Percentiles rank a stretch among this genome's conserved stretches.
These are phyloP conservation scores for Forsythia suspensa DNA, from an alignment of 257 asterid genomes.

Conservation along the genomic window DNA sequence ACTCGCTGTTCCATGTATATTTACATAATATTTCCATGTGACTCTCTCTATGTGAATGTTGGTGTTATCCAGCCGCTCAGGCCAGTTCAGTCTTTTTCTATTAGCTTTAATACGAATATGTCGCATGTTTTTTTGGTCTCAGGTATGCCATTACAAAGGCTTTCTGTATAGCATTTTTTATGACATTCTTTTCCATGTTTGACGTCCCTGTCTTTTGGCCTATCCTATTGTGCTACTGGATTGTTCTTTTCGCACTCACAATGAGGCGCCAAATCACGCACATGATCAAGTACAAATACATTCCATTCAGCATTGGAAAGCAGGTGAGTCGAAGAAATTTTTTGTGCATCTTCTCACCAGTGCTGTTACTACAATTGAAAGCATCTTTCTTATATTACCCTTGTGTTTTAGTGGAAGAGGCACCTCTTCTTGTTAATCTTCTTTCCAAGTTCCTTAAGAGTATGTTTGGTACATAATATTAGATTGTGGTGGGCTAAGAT, in stretches of 20 bases:
- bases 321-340: neutral
- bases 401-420: neutral
- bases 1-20: neutral
- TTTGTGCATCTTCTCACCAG: neutral
- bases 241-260: slow-evolving; percentile 2
- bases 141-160: slow-evolving; percentile 8
- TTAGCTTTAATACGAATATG: neutral
- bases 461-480: neutral
- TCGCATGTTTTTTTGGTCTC: neutral
- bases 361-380: neutral
- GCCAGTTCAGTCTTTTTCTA: neutral
- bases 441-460: too few species aligned
- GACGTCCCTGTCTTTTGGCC: slow-evolving; percentile 14
- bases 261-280: slow-evolving; percentile 15
- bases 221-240: neutral
- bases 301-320: neutral
- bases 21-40: neutral
- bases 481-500: neutral
- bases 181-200: slow-evolving; percentile 16
- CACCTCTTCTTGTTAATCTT: neutral
- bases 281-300: slow-evolving; percentile 17
- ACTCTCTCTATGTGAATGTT: neutral
- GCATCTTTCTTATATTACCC: too few species aligned
- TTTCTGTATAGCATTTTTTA: neutral
- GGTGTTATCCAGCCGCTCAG: neutral